phyloP scores from a whole-genome alignment of 768 basidiomycete genomes.

The Dioszegia aurantiaca region DNA sequence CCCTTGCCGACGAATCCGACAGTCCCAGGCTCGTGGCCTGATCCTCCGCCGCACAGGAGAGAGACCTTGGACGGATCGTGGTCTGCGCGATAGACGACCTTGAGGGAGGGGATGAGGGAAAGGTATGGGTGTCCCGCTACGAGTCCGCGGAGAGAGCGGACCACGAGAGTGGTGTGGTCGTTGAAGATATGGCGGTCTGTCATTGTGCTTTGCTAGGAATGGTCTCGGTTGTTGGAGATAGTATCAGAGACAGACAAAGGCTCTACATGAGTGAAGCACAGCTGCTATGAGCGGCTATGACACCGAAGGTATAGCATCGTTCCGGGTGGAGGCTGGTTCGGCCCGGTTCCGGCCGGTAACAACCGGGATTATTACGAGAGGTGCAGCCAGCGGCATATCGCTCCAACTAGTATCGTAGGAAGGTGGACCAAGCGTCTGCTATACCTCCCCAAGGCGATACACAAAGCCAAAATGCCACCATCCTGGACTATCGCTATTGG shows the following conservation, averaged over 20 bases:
- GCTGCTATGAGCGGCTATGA: too few relatives aligned
- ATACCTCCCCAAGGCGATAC: not conserved
- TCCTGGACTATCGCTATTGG: constrained; percentile 45
- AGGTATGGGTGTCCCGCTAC: constrained; percentile 46
- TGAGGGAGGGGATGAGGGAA: constrained; percentile 46
- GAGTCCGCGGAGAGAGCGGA: constrained; percentile 39
- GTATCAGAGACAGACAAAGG: not conserved
- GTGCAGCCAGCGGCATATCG: too few relatives aligned
- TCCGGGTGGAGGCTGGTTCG: too few relatives aligned
- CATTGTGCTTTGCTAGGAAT: constrained; percentile 22
- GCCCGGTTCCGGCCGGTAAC: not conserved
- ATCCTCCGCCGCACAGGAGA: constrained; percentile 47
- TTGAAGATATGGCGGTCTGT: constrained; percentile 48
- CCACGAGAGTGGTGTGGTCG: constrained; percentile 44
- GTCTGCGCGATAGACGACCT: constrained; percentile 44
- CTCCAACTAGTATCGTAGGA: too few relatives aligned
- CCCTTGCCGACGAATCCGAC: constrained; percentile 44
- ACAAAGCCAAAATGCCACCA: constrained; percentile 18
- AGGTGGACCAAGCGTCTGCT: too few relatives aligned
- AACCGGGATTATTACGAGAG: not conserved
- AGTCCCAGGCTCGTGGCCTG: constrained; percentile 48
- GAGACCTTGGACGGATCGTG: constrained; percentile 44
- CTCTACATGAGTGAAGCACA: too few relatives aligned
- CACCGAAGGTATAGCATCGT: too few relatives aligned
- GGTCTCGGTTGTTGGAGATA: too few relatives aligned